These are phyloP conservation scores for Passiflora organensis DNA, from an alignment of 345 rosid genomes.

Conservation along the genomic window DNA sequence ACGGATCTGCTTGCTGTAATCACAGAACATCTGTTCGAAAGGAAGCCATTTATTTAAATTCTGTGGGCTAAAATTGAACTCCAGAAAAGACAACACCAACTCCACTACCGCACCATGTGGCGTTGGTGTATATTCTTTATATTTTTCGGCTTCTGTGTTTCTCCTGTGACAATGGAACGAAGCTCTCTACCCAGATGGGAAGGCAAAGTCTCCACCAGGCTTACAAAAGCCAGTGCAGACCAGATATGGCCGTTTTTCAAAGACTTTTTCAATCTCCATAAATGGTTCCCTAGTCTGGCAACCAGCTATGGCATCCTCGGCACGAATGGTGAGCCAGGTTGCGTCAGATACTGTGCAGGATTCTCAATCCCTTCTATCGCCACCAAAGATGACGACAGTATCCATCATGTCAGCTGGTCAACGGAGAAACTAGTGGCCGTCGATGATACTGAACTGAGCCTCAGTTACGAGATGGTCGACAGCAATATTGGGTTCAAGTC, in stretches of 20 bases:
- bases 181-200: conserved; percentile 35
- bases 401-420: conserved; percentile 31
- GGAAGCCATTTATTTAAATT: too few species aligned
- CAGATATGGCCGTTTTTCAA: conserved; percentile 43
- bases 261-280: conserved; percentile 57
- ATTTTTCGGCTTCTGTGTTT: too few species aligned
- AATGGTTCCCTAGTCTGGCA: conserved; percentile 35
- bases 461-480: conserved; percentile 53
- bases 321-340: conserved; percentile 52
- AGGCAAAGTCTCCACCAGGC: conserved; percentile 33
- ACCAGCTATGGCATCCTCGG: conserved; percentile 47
- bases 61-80: too few species aligned
- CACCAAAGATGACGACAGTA: neutral
- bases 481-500: conserved; percentile 52
- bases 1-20: too few species aligned
- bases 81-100: too few species aligned
- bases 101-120: too few species aligned
- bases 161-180: conserved; percentile 17
- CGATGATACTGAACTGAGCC: conserved; percentile 26
- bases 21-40: too few species aligned
- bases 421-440: conserved; percentile 45
- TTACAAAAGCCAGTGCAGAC: conserved; percentile 33
- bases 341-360: conserved; percentile 45
- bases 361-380: conserved; percentile 31
- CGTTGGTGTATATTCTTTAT: too few species aligned